Conservation (phyloP, 805 yeast genomes). For the Danielia oregonensis region DNA sequence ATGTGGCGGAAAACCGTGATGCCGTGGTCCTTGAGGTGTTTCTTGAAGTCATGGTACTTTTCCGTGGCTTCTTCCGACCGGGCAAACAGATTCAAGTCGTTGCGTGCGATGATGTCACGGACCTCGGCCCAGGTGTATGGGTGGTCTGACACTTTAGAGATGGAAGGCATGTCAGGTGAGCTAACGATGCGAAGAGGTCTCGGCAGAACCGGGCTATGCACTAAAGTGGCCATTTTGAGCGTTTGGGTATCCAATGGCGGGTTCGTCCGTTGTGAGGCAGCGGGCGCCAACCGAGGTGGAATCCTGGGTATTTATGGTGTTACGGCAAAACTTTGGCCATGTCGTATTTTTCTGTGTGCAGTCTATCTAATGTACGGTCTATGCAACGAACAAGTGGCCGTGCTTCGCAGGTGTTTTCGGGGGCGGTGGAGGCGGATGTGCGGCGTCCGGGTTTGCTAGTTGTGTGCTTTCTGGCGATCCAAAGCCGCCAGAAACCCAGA, state of each 20-base stretch:
- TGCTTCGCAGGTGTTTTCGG: too few relatives aligned
- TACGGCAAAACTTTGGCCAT: too few relatives aligned
- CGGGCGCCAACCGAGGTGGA: too few relatives aligned
- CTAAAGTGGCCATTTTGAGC: constrained; percentile 4
- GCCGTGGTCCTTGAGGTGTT: constrained; percentile 26
- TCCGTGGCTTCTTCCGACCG: constrained; percentile 44
- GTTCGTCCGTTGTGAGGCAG: neutral
- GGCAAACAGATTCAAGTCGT: constrained; percentile 45
- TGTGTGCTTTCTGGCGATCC: too few relatives aligned
- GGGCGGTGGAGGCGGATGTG: too few relatives aligned
- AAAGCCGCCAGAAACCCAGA: too few relatives aligned
- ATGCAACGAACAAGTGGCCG: too few relatives aligned
- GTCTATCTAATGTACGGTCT: too few relatives aligned
- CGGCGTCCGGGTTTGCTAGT: too few relatives aligned
- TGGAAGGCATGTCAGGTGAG: constrained; percentile 35
- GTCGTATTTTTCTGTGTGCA: too few relatives aligned
- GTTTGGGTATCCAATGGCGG: constrained; percentile 8
- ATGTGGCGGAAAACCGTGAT: constrained; percentile 48
- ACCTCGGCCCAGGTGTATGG: constrained; percentile 50
- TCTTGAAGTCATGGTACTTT: constrained; percentile 46
- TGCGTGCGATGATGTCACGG: constrained; percentile 32
- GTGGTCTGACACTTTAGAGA: constrained; percentile 28
- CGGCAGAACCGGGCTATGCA: constrained; percentile 1
- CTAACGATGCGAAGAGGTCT: constrained; percentile 15
- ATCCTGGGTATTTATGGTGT: too few relatives aligned